Evolutionary conservation across 78 protist species (phyloP).

Genomic region (Reticulomyxa filosa): DNA sequence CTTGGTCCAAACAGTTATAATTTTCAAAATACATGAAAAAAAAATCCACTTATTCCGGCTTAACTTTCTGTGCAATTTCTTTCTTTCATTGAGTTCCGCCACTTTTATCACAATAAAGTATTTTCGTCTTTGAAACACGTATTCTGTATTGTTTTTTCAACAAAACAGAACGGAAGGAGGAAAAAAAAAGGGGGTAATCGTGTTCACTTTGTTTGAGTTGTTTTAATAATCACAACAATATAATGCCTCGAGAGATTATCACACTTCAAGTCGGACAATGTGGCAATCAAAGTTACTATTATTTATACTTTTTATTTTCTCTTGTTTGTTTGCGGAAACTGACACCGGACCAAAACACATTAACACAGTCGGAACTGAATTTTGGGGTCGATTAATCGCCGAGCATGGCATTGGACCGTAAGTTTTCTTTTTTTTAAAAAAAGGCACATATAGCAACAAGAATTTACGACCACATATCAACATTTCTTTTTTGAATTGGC

Average conservation of each 20-base stretch:
- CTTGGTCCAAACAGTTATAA: too few relatives aligned
- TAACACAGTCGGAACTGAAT: slow-evolving; percentile 85
- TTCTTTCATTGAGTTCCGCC: too few relatives aligned
- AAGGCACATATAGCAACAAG: background rate
- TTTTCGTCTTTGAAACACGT: too few relatives aligned
- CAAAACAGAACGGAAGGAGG: too few relatives aligned
- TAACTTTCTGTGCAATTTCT: too few relatives aligned
- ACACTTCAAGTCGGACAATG: slow-evolving; percentile 94
- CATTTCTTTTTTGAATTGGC: background rate
- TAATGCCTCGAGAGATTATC: slow-evolving; percentile 20
- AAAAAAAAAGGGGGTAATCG: too few relatives aligned
- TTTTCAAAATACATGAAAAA: too few relatives aligned
- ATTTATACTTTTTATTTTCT: background rate
- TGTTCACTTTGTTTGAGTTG: too few relatives aligned
- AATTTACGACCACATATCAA: background rate
- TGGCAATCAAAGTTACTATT: slow-evolving; percentile 80
- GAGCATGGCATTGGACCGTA: slow-evolving; percentile 86
- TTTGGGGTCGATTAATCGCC: slow-evolving; percentile 83
- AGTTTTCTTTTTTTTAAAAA: background rate
- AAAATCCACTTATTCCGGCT: too few relatives aligned
- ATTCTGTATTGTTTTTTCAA: too few relatives aligned
- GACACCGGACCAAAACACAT: background rate
- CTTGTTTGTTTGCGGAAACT: background rate
- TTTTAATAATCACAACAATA: too few relatives aligned
- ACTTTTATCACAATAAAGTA: too few relatives aligned